A percentile compares a stretch with the other conserved stretches of the same genome.
phyloP scores from a whole-genome alignment of 1,139 yeast genomes.

The Scheffersomyces cryptocercus region DNA sequence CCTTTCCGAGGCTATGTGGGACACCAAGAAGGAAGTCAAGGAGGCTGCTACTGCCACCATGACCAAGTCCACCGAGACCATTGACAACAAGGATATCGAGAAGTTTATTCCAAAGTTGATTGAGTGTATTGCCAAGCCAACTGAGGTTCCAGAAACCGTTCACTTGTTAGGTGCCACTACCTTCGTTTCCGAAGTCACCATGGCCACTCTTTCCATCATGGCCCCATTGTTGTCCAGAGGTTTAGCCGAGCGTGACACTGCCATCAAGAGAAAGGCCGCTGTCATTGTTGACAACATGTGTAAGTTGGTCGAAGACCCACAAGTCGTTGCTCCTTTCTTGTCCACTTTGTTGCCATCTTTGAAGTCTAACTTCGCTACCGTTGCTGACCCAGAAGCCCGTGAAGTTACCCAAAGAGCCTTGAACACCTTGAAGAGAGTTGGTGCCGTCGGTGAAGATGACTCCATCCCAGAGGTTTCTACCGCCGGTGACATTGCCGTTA shows the following conservation, averaged over 20 bases:
- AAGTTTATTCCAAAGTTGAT: slow-evolving; percentile 98
- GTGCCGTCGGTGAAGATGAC: slow-evolving; percentile 91
- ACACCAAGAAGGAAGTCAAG: slow-evolving; percentile 97
- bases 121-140: slow-evolving; percentile 95
- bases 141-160: slow-evolving; percentile 97
- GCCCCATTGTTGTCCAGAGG: slow-evolving; percentile 98
- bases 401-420: slow-evolving; percentile 96
- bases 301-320: slow-evolving; percentile 99
- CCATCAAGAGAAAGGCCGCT: slow-evolving; percentile 99
- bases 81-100: slow-evolving; percentile 99
- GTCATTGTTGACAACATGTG: slow-evolving; percentile 99
- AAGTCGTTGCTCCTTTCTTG: slow-evolving; percentile 99
- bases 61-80: slow-evolving; percentile 95
- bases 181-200: slow-evolving; percentile 98
- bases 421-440: slow-evolving; percentile 97
- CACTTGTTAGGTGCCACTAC: slow-evolving; percentile 99
- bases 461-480: slow-evolving; percentile 93
- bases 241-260: slow-evolving; percentile 98
- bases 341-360: slow-evolving; percentile 93
- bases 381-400: slow-evolving; percentile 99
- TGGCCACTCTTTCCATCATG: slow-evolving; percentile 99
- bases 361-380: slow-evolving; percentile 88
- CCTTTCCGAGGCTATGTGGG: slow-evolving; percentile 99
- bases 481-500: slow-evolving; percentile 94
- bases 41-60: slow-evolving; percentile 94